These are phyloP conservation scores for Xylaria grammica DNA, from an alignment of 495 filamentous ascomycete genomes.

Conservation along the genomic window DNA sequence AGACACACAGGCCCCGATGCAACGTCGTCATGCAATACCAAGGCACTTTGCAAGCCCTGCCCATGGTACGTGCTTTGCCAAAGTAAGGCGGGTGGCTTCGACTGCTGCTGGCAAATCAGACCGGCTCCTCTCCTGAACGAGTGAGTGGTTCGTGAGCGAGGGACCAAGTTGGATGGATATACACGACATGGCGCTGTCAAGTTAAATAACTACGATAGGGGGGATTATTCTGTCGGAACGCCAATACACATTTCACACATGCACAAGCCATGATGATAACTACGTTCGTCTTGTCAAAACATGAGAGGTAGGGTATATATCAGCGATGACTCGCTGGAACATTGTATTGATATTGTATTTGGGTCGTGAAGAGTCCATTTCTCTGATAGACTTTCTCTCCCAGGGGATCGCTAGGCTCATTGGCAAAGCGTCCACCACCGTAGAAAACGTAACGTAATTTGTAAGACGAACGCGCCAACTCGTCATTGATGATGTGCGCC, in stretches of 20 bases:
- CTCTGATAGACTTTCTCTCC: constrained; percentile 24
- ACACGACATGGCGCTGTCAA: not conserved
- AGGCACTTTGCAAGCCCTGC: constrained; percentile 18
- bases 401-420: constrained; percentile 22
- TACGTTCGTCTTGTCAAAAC: too few species aligned
- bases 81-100: constrained; percentile 43
- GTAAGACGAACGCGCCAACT: constrained; percentile 5
- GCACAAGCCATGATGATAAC: not conserved
- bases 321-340: constrained; percentile 26
- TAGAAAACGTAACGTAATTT: constrained; percentile 21
- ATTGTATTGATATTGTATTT: constrained; percentile 42
- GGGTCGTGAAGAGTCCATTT: constrained; percentile 33
- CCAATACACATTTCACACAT: constrained; percentile 1
- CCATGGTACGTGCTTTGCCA: constrained; percentile 14
- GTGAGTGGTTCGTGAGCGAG: not conserved
- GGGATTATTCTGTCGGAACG: too few species aligned
- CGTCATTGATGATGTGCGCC: not conserved
- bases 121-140: not conserved
- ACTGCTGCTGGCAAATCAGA: constrained; percentile 34
- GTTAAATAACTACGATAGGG: not conserved
- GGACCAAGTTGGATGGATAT: not conserved
- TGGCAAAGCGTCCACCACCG: constrained; percentile 23
- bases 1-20: constrained; percentile 23
- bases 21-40: constrained; percentile 11
- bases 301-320: too few species aligned